phyloP scores from a whole-genome alignment of 345 rosid genomes.

The Jatropha curcas region DNA sequence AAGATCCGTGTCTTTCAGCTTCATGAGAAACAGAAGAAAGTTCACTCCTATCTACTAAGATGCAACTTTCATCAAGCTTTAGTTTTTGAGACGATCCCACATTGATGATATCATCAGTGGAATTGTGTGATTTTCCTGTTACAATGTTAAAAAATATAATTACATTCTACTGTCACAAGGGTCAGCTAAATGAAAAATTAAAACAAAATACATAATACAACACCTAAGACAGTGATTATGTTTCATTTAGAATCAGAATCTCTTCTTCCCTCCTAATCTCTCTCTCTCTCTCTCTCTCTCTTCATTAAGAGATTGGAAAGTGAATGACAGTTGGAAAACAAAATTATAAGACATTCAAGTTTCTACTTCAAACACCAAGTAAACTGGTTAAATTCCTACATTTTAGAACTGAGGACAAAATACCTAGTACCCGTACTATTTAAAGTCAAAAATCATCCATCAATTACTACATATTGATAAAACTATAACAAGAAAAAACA shows the following conservation, averaged over 20 bases:
- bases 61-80: slow-evolving; percentile 36
- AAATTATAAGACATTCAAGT: background rate
- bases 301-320: background rate
- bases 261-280: background rate
- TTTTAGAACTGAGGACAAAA: background rate
- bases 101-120: background rate
- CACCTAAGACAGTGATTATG: background rate
- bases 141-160: background rate
- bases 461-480: background rate
- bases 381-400: background rate
- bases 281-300: background rate
- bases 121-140: slow-evolving; percentile 6
- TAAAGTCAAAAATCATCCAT: background rate
- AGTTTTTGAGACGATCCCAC: slow-evolving; percentile 5
- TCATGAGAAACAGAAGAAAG: slow-evolving; percentile 13
- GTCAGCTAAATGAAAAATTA: slow-evolving; percentile 7
- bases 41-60: slow-evolving; percentile 20
- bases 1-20: slow-evolving; percentile 6
- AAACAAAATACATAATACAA: background rate
- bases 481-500: background rate
- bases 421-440: background rate
- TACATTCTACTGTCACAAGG: background rate
- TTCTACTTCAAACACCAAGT: background rate
- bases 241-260: background rate
- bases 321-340: background rate